These are phyloP conservation scores for Xylariaceae sp. DNA, from an alignment of 2,329 filamentous ascomycete species.

Conservation along the genomic window DNA sequence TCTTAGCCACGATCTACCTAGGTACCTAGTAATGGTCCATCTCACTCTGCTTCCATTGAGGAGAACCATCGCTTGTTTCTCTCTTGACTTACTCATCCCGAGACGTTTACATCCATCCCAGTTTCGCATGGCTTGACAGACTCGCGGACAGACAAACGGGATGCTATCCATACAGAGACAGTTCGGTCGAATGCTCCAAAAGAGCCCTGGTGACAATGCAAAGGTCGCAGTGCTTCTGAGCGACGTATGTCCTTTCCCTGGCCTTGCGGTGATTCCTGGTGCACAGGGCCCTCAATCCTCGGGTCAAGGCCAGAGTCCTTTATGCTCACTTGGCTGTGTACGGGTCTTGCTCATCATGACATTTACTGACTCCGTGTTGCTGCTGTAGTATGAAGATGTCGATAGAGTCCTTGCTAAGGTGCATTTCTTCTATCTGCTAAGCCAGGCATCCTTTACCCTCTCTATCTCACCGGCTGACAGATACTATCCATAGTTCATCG, in stretches of 20 bases:
- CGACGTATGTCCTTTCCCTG: constrained; percentile 39
- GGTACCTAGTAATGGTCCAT: too few relatives aligned
- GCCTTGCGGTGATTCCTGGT: not conserved
- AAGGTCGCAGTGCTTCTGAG: constrained; percentile 69
- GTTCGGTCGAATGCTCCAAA: constrained; percentile 66
- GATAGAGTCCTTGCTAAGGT: constrained; percentile 70
- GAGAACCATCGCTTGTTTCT: not conserved
- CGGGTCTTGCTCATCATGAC: not conserved
- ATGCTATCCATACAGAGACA: constrained; percentile 71
- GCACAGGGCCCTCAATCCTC: not conserved
- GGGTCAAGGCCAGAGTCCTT: not conserved
- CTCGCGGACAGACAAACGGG: constrained; percentile 23
- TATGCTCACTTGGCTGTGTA: not conserved
- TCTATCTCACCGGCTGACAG: constrained; percentile 11
- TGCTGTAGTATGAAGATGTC: constrained; percentile 60
- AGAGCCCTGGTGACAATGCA: constrained; percentile 66
- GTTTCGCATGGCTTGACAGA: not conserved
- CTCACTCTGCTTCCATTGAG: too few relatives aligned
- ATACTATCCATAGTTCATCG: constrained; percentile 55
- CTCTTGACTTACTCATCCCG: not conserved
- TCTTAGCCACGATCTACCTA: too few relatives aligned
- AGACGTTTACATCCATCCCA: not conserved
- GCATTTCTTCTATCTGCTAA: constrained; percentile 23
- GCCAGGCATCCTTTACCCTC: constrained; percentile 1
- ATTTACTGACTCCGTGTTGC: constrained; percentile 3